Evolutionary conservation across 1,284 basidiomycete species (phyloP).

Genomic region (Marasmius fiardii): DNA sequence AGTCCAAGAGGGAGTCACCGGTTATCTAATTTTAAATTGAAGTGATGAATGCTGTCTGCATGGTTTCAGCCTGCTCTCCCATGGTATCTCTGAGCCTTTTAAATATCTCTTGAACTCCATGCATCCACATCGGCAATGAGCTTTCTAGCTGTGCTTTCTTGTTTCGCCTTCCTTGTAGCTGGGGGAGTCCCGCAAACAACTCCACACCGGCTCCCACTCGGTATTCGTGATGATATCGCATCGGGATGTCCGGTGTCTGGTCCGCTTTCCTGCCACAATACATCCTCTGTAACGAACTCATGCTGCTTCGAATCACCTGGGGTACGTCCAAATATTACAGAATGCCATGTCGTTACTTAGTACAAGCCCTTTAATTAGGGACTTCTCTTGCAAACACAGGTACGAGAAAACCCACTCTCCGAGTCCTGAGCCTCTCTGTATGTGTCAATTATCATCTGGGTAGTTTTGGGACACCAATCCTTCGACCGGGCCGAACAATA

Average conservation of each 20-base stretch:
- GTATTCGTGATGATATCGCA: constrained; percentile 5
- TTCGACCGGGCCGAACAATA: constrained; percentile 58
- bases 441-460: not conserved
- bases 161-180: no score
- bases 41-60: no score
- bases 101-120: no score
- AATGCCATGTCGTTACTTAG: not conserved
- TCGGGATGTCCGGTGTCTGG: constrained; percentile 42
- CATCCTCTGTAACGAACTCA: constrained; percentile 32
- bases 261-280: constrained; percentile 43
- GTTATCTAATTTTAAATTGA: no score
- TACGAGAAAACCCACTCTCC: constrained; percentile 16
- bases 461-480: constrained; percentile 68
- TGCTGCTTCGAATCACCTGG: constrained; percentile 56
- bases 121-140: no score
- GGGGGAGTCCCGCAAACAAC: no score
- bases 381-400: constrained; percentile 62
- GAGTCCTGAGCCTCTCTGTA: no score
- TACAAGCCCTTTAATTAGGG: constrained; percentile 38
- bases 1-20: no score
- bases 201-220: no score
- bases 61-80: no score
- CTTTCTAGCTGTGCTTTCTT: no score
- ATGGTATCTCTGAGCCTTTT: no score
- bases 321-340: constrained; percentile 29